Percentiles rank a stretch among this genome's conserved stretches.
phyloP scores from a whole-genome alignment of 192 early-diverging fungal species.

The Radiomyces spectabilis region DNA sequence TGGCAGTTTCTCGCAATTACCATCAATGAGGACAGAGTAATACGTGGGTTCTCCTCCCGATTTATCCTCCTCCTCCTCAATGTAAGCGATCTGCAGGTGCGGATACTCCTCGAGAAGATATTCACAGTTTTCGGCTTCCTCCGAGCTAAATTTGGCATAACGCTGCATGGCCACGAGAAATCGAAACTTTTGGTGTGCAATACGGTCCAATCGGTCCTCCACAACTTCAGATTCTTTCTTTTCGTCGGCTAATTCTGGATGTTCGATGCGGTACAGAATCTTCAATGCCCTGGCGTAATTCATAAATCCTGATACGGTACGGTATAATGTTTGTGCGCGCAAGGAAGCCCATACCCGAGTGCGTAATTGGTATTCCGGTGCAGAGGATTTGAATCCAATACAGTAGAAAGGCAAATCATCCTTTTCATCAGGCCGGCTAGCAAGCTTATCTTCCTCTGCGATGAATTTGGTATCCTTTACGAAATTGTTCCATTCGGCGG shows the following conservation, averaged over 20 bases:
- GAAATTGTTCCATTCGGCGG: constrained; percentile 71
- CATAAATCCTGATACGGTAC: constrained; percentile 67
- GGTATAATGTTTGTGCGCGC: constrained; percentile 64
- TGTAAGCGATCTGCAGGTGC: constrained; percentile 59
- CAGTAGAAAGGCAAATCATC: constrained; percentile 64
- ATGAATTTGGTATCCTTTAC: constrained; percentile 66
- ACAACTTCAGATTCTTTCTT: too few relatives aligned
- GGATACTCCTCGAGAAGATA: constrained; percentile 56
- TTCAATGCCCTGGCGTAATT: constrained; percentile 66
- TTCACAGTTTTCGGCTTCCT: constrained; percentile 56
- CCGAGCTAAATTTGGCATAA: constrained; percentile 56
- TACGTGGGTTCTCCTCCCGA: constrained; percentile 28
- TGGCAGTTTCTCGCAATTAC: constrained; percentile 45
- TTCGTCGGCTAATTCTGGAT: constrained; percentile 57
- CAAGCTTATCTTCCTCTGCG: constrained; percentile 38
- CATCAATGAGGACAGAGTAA: constrained; percentile 56
- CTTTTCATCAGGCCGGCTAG: constrained; percentile 18
- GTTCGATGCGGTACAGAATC: constrained; percentile 57
- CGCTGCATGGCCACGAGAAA: constrained; percentile 69
- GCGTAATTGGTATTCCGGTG: constrained; percentile 58
- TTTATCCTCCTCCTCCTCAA: constrained; percentile 34
- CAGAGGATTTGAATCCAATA: constrained; percentile 59
- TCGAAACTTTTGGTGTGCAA: constrained; percentile 62
- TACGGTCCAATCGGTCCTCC: constrained; percentile 48
- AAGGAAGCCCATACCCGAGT: constrained; percentile 70